Evolutionary conservation across 495 filamentous ascomycete species (phyloP), one percentile per base, ranked within the genome.

Genomic region (Neurospora sp.): DNA sequence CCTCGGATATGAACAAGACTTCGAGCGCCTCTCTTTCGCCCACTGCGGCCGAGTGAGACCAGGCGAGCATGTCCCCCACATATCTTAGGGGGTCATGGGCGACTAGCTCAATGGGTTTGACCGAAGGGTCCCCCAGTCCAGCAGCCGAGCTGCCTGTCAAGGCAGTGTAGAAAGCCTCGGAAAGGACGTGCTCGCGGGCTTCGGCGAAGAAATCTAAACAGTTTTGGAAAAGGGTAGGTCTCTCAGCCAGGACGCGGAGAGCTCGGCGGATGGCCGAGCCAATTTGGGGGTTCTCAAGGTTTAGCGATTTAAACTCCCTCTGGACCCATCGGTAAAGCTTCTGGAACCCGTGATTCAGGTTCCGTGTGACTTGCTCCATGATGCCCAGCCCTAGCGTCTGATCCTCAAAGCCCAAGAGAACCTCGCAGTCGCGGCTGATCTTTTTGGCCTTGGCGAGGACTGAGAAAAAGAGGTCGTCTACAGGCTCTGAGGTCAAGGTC

Each of bases 11-110:
- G 79, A 98, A 98, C 5, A 99, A 83, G 5, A 92, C 90, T 78
- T 98, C 96, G 20, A 99, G 85, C 3, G 95, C 93, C 81, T 99
- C 96, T 59, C 93, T 88, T 81, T 99, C 96, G 23, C 94, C 94
- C 0, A 98, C 96, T 0, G 95, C 89, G 7, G 94, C 91, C 1
- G 96, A 98, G 79, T 99, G 96, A 3, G 90, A 89, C 96, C 96
- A 99, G 7, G 96, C 96, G 18, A 98, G 88, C 95, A 99, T 98
- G 79, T 99, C 96, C 27, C 96, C 94, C 23, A 97, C 90, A 78
- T 98, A 99, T 41, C 96, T 87, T 16, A 99, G 83, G 14, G 93
- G 92, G 78, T 99, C 96, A 78, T 98, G 94, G 12, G 96, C 94
- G 40, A 90, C 92, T 66, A 97, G 87, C 79, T 99, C 96, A 76